Evolutionary conservation across 1,139 yeast species (phyloP).

Genomic region (Candida sanyaensis): DNA sequence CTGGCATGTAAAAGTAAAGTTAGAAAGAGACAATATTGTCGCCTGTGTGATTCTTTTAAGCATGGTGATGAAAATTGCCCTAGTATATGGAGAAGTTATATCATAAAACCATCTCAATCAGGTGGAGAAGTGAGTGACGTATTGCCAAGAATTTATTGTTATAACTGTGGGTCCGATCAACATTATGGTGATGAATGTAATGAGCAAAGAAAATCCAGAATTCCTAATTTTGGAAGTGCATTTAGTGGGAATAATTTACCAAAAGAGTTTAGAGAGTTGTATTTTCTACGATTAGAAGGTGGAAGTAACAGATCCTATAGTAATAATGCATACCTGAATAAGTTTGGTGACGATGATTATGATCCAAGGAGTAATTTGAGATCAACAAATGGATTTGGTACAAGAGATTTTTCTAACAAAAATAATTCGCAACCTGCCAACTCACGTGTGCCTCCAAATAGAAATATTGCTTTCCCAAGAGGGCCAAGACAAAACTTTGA

Average conservation of each 20-base stretch:
- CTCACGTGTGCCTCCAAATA: slow-evolving; percentile 1
- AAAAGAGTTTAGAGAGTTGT: slow-evolving; percentile 48
- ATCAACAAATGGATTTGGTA: neutral
- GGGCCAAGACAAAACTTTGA: neutral
- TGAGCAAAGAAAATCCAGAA: slow-evolving; percentile 56
- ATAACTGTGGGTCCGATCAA: slow-evolving; percentile 75
- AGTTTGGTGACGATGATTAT: slow-evolving; percentile 14
- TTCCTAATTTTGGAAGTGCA: slow-evolving; percentile 77
- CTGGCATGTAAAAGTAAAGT: slow-evolving; percentile 63
- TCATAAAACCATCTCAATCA: slow-evolving; percentile 24
- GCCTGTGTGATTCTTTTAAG: slow-evolving; percentile 66
- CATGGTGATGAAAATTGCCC: slow-evolving; percentile 85
- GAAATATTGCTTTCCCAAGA: neutral
- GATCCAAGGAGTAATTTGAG: slow-evolving; percentile 5
- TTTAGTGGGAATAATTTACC: slow-evolving; percentile 77
- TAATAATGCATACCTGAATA: slow-evolving; percentile 2
- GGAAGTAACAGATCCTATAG: slow-evolving; percentile 4
- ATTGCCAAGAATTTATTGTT: slow-evolving; percentile 60
- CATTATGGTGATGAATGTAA: slow-evolving; percentile 91
- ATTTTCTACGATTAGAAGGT: slow-evolving; percentile 27
- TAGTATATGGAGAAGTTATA: slow-evolving; percentile 81
- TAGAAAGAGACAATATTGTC: slow-evolving; percentile 67
- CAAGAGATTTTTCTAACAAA: neutral
- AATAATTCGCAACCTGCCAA: neutral
- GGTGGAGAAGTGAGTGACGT: slow-evolving; percentile 17